Percentiles rank a stretch among this genome's conserved stretches.
phyloP scores from a whole-genome alignment of 495 filamentous ascomycete genomes.

The Penicillium canariense region DNA sequence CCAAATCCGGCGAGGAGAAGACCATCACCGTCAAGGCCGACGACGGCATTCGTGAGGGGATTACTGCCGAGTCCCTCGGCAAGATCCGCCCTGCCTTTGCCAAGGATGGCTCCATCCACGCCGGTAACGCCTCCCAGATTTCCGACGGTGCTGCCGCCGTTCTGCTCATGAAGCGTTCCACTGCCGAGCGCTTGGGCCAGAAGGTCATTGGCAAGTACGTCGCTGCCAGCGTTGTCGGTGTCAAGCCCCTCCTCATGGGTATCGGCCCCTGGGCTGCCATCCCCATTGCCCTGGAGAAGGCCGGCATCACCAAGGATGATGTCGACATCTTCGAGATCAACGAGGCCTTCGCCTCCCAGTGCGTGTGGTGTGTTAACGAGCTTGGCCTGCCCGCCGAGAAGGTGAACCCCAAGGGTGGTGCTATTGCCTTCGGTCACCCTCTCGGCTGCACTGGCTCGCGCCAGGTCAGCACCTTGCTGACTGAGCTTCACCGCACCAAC shows the following conservation, averaged over 20 bases:
- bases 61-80: slow-evolving; percentile 78
- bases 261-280: slow-evolving; percentile 95
- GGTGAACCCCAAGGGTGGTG: slow-evolving; percentile 96
- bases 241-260: slow-evolving; percentile 92
- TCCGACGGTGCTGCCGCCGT: slow-evolving; percentile 95
- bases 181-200: slow-evolving; percentile 84
- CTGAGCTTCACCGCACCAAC: slow-evolving; percentile 76
- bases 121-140: slow-evolving; percentile 93
- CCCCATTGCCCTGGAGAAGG: slow-evolving; percentile 82
- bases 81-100: slow-evolving; percentile 93
- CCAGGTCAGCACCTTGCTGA: slow-evolving; percentile 88
- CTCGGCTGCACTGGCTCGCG: slow-evolving; percentile 91
- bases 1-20: slow-evolving; percentile 85
- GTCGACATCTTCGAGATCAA: slow-evolving; percentile 99
- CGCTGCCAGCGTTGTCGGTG: slow-evolving; percentile 77
- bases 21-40: slow-evolving; percentile 80
- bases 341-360: slow-evolving; percentile 96
- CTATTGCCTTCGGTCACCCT: slow-evolving; percentile 98
- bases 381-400: slow-evolving; percentile 73
- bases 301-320: slow-evolving; percentile 82
- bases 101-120: slow-evolving; percentile 90
- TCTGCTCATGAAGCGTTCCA: slow-evolving; percentile 91
- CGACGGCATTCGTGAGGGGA: slow-evolving; percentile 82
- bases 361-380: slow-evolving; percentile 88
- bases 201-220: slow-evolving; percentile 89